Evolutionary conservation across 2,329 filamentous ascomycete genomes (phyloP).

Genomic region (Hawksworthiomyces lignivorus): DNA sequence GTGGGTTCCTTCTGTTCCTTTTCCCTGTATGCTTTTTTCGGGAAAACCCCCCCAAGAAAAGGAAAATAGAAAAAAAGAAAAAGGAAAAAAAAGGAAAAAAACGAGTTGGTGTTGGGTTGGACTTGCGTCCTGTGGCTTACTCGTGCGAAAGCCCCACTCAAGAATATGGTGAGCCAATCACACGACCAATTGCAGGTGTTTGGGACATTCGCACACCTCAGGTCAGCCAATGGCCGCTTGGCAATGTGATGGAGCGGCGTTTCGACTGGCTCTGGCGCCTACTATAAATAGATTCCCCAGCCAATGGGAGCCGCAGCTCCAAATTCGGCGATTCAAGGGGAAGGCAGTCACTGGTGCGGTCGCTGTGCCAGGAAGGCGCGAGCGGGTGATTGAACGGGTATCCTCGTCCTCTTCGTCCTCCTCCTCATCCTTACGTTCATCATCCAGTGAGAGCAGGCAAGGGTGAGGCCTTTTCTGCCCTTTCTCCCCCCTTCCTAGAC

Average conservation of each 20-base stretch:
- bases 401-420: not conserved
- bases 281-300: slow-evolving; percentile 16
- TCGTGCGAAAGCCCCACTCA: slow-evolving; percentile 3
- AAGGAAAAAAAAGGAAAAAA: slow-evolving; percentile 2
- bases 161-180: slow-evolving; percentile 4
- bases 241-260: slow-evolving; percentile 10
- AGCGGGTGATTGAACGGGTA: not conserved
- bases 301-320: slow-evolving; percentile 10
- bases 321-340: slow-evolving; percentile 1
- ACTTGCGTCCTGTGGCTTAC: slow-evolving; percentile 6
- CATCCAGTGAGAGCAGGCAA: too few species aligned
- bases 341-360: too few species aligned
- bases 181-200: not conserved
- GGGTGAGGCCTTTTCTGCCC: too few species aligned
- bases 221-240: slow-evolving; percentile 10
- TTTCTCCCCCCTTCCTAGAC: too few species aligned
- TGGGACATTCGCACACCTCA: slow-evolving; percentile 1
- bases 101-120: not conserved
- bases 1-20: not conserved
- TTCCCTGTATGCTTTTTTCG: not conserved
- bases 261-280: slow-evolving; percentile 17
- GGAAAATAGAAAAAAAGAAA: slow-evolving; percentile 1
- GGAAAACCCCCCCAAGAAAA: not conserved
- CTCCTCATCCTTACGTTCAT: too few species aligned
- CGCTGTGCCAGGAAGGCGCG: not conserved